A percentile compares a stretch with the other conserved stretches of the same genome.
Evolutionary conservation across 2,329 filamentous ascomycete species (phyloP).

Genomic region (Amauroascus niger): DNA sequence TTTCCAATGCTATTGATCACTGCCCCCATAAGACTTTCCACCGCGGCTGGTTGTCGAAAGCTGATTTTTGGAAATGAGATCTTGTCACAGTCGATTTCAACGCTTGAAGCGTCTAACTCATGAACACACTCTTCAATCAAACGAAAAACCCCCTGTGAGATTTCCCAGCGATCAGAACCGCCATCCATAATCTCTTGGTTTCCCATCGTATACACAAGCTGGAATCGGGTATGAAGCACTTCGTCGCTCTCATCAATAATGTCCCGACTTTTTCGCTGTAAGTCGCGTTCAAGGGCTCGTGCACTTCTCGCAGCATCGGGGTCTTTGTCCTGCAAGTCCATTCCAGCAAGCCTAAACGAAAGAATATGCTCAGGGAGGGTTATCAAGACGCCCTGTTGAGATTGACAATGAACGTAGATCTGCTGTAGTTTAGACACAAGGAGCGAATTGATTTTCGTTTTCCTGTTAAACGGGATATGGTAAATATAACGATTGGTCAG

Average conservation of each 20-base stretch:
- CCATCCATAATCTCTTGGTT: slow-evolving; percentile 43
- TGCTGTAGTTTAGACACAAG: slow-evolving; percentile 31
- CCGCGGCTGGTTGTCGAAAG: slow-evolving; percentile 16
- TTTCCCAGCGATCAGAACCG: slow-evolving; percentile 46
- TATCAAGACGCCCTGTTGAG: slow-evolving; percentile 46
- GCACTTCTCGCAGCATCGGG: slow-evolving; percentile 16
- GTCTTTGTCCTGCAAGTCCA: slow-evolving; percentile 38
- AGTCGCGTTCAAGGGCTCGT: slow-evolving; percentile 22
- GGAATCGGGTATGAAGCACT: slow-evolving; percentile 50
- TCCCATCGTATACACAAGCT: slow-evolving; percentile 55
- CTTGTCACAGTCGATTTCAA: slow-evolving; percentile 16
- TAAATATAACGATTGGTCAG: slow-evolving; percentile 45
- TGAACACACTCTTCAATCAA: slow-evolving; percentile 14
- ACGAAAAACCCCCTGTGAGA: slow-evolving; percentile 19
- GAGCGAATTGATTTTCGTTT: slow-evolving; percentile 27
- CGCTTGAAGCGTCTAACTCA: not conserved
- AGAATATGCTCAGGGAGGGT: slow-evolving; percentile 56
- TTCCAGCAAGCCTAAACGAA: slow-evolving; percentile 53
- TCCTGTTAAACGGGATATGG: slow-evolving; percentile 49
- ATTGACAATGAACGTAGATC: slow-evolving; percentile 42
- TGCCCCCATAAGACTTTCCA: slow-evolving; percentile 10
- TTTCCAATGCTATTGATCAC: slow-evolving; percentile 15
- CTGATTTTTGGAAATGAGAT: slow-evolving; percentile 20
- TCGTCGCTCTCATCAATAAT: slow-evolving; percentile 58
- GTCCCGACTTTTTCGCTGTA: slow-evolving; percentile 41